phyloP scores from a whole-genome alignment of 768 basidiomycete species.

The Amanita phalloides region DNA sequence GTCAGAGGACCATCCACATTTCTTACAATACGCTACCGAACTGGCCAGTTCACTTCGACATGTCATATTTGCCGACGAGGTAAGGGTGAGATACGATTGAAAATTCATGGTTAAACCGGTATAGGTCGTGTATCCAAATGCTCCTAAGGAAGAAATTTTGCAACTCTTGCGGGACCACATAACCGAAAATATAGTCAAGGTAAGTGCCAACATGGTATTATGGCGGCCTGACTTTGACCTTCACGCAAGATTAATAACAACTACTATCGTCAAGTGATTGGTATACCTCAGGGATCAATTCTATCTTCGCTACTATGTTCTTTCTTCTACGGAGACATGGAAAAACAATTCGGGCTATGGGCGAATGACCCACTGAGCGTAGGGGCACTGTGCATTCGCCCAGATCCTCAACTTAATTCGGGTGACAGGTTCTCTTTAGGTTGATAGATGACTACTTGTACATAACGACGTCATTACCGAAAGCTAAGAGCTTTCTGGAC shows the following conservation, averaged over 20 bases:
- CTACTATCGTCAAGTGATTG: conserved; percentile 82
- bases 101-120: background rate
- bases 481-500: conserved; percentile 60
- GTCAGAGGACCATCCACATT: conserved; percentile 68
- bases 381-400: conserved; percentile 14
- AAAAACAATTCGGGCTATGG: conserved; percentile 44
- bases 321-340: conserved; percentile 91
- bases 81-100: conserved; percentile 17
- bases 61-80: conserved; percentile 83
- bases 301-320: conserved; percentile 90
- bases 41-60: conserved; percentile 60
- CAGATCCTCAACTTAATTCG: background rate
- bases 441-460: conserved; percentile 94
- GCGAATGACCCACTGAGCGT: conserved; percentile 54
- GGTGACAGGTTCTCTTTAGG: conserved; percentile 58
- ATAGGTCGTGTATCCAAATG: conserved; percentile 38
- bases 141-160: conserved; percentile 50
- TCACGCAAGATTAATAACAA: conserved; percentile 57
- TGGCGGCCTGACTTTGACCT: conserved; percentile 1
- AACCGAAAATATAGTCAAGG: conserved; percentile 87
- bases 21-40: conserved; percentile 55
- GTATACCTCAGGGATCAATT: conserved; percentile 97
- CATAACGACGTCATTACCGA: conserved; percentile 53
- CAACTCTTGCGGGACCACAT: conserved; percentile 83
- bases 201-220: conserved; percentile 12